Conservation (phyloP, 106 monocot genomes). For the Dendrobium huoshanense region DNA sequence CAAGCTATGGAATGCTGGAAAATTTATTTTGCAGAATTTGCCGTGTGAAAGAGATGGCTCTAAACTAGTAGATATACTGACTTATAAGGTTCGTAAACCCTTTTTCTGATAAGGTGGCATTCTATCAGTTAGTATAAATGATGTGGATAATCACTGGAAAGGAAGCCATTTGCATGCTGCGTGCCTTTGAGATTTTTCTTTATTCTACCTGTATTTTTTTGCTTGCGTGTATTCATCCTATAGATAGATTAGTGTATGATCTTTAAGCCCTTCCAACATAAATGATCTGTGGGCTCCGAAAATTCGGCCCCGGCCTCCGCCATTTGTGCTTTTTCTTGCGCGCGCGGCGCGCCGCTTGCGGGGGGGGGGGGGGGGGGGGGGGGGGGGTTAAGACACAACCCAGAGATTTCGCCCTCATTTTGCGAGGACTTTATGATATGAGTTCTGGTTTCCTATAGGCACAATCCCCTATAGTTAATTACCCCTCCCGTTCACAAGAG, state of each 20-base stretch:
- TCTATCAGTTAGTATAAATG: not conserved
- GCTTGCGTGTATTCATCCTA: not conserved
- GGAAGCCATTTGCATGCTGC: not conserved
- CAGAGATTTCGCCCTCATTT: too few species aligned
- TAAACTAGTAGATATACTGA: slow-evolving; percentile 58
- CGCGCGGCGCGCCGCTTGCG: too few species aligned
- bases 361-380: too few species aligned
- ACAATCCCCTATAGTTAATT: too few species aligned
- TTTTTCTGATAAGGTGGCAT: not conserved
- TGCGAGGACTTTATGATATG: too few species aligned
- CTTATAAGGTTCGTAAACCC: slow-evolving; percentile 45
- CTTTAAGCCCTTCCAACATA: not conserved
- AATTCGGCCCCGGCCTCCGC: too few species aligned
- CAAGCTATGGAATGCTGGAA: slow-evolving; percentile 98
- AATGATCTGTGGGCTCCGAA: not conserved
- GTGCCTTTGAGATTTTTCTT: not conserved
- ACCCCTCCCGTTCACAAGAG: too few species aligned
- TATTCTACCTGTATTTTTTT: not conserved
- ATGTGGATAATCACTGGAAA: not conserved
- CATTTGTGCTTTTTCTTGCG: too few species aligned
- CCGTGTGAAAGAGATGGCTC: slow-evolving; percentile 52
- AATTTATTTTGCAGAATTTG: slow-evolving; percentile 90
- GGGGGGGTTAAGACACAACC: too few species aligned
- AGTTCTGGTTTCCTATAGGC: too few species aligned
- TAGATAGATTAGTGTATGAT: not conserved